A percentile compares a stretch with the other conserved stretches of the same genome.
These are phyloP conservation scores for Fusarium cicatricum DNA, from an alignment of 2,329 filamentous ascomycete genomes.

Conservation along the genomic window DNA sequence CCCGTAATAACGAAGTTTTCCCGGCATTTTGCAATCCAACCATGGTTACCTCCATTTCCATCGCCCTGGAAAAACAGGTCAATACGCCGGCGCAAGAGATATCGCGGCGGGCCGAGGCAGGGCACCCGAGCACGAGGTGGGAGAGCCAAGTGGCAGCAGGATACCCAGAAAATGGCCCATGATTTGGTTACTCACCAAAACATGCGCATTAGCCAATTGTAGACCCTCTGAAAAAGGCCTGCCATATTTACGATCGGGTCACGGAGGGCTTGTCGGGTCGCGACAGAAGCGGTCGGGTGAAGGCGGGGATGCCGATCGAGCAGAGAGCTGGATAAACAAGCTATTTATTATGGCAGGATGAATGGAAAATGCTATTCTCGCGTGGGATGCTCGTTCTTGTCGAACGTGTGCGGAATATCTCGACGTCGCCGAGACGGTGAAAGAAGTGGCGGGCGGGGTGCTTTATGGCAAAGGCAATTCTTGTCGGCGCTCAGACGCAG, in stretches of 20 bases:
- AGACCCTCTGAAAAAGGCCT: slow-evolving; percentile 90
- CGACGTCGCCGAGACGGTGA: slow-evolving; percentile 30
- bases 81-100: slow-evolving; percentile 37
- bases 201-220: slow-evolving; percentile 97
- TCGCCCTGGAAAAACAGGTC: slow-evolving; percentile 71
- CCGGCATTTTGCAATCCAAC: slow-evolving; percentile 98
- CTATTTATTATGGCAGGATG: slow-evolving; percentile 22
- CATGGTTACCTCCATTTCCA: slow-evolving; percentile 99
- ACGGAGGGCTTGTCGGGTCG: slow-evolving; percentile 34
- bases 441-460: slow-evolving; percentile 41
- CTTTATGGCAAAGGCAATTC: slow-evolving; percentile 40
- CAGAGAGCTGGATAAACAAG: slow-evolving; percentile 17
- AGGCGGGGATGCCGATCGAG: slow-evolving; percentile 38
- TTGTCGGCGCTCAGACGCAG: slow-evolving; percentile 40
- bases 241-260: slow-evolving; percentile 68
- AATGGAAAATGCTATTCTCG: slow-evolving; percentile 9
- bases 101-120: slow-evolving; percentile 13
- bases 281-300: slow-evolving; percentile 38
- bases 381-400: slow-evolving; percentile 11
- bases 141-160: slow-evolving; percentile 6
- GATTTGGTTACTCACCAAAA: slow-evolving; percentile 78
- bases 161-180: slow-evolving; percentile 12
- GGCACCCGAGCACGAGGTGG: slow-evolving; percentile 14
- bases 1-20: slow-evolving; percentile 93
- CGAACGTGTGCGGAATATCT: slow-evolving; percentile 24